Evolutionary conservation across 176 grass and related monocot genomes (phyloP), one percentile per base, ranked within the genome.

Genomic region (Chloris gayana): DNA sequence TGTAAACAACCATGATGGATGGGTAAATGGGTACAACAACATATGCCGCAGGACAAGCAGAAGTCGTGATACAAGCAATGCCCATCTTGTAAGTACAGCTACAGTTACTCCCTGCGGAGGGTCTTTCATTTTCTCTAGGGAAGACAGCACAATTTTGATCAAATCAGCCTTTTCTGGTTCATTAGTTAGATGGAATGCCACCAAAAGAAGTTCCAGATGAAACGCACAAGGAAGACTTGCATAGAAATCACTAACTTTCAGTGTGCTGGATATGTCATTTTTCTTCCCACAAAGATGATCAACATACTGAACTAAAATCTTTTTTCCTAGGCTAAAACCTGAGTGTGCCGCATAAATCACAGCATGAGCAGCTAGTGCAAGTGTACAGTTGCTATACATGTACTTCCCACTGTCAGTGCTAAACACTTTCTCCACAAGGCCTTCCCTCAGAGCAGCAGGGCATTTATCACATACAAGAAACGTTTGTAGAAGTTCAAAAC

Each of bases 191-290:
- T 98, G 95, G 53, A 98, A 98, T 17, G 79, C 88, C 79, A 91
- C 87, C 84, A 98, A 83, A 61, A 98, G 67, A 85, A 98, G 93
- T 85, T 95, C 95, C 82, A 95, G 87, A 75, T 95, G 95, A 72
- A 98, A 98, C 27, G 88, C 74, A 86, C 88, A 87, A 75, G 92
- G 92, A 69, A 98, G 84, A 81, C 42, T 85, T 64, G 68, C 75
- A 51, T 76, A 91, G 56, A 95, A 89, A 85, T 89, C 84, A 53
- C 68, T 88, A 68, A 87, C 46, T 70, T 86, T 81, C 27, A 88
- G 54, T 65, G 64, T 30, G 71, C 64, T 83, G 67, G 84, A 76
- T 78, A 70, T 85, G 79, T 87, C 66, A 75, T 81, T 85, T 91
- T 77, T 86, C 79, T 95, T 95, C 70, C 84, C 83, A 67, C 83